These are phyloP conservation scores for Wallemia hederae DNA, from an alignment of 1,284 basidiomycete species.

Conservation along the genomic window DNA sequence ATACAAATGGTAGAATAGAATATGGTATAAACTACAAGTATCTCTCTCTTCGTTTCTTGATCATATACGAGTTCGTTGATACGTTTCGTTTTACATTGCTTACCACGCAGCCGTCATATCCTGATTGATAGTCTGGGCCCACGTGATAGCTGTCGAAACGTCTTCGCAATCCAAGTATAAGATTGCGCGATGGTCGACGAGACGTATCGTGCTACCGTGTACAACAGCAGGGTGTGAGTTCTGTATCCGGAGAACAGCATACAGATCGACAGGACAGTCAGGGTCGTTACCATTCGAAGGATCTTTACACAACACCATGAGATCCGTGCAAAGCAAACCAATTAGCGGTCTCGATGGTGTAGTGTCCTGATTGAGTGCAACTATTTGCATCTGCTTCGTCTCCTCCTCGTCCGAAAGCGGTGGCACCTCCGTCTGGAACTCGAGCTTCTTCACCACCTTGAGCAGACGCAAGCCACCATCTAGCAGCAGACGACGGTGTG, in stretches of 20 bases:
- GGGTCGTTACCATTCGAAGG: constrained; percentile 43
- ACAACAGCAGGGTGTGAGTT: constrained; percentile 66
- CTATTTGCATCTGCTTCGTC: constrained; percentile 51
- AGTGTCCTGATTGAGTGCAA: constrained; percentile 53
- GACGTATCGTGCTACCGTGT: constrained; percentile 50
- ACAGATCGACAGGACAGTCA: constrained; percentile 45
- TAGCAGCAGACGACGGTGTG: constrained; percentile 74
- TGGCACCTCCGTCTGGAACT: constrained; percentile 44
- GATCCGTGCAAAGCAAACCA: constrained; percentile 66
- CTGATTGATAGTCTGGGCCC: constrained; percentile 42
- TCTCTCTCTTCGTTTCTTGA: too few species aligned
- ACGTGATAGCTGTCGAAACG: constrained; percentile 50
- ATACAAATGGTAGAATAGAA: not conserved
- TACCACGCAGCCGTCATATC: not conserved
- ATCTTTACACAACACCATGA: constrained; percentile 63
- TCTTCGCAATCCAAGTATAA: constrained; percentile 67
- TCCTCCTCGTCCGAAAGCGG: constrained; percentile 29
- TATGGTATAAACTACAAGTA: not conserved
- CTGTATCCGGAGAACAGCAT: constrained; percentile 76
- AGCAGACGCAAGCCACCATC: constrained; percentile 55
- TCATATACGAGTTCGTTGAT: too few species aligned
- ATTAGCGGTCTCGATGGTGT: constrained; percentile 35
- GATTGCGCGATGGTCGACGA: constrained; percentile 67
- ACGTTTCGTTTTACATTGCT: too few species aligned
- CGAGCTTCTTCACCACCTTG: constrained; percentile 62